Percentiles rank a stretch among this genome's conserved stretches.
phyloP scores from a whole-genome alignment of 2,329 filamentous ascomycete species.

The Neophaeococcomyces aloes region DNA sequence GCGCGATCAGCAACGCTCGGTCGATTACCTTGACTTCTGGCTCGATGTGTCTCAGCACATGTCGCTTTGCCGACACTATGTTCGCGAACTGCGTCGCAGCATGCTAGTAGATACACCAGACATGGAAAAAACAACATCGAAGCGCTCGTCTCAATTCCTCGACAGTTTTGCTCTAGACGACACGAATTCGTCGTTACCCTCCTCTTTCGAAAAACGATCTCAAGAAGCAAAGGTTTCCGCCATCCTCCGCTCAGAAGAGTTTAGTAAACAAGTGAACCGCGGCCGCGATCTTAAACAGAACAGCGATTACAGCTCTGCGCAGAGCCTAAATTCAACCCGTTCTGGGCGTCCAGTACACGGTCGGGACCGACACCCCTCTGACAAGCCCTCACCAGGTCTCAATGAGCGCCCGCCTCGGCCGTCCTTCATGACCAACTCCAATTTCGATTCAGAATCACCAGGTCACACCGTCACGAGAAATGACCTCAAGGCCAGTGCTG shows the following conservation, averaged over 20 bases:
- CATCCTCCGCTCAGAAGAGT: conserved; percentile 57
- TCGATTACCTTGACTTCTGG: conserved; percentile 98
- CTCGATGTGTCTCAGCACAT: conserved; percentile 99
- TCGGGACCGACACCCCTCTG: conserved; percentile 14
- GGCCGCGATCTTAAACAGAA: conserved; percentile 5
- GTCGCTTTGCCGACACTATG: conserved; percentile 90
- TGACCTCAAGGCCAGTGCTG: conserved; percentile 84
- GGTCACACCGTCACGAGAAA: conserved; percentile 74
- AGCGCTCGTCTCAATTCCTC: conserved; percentile 70
- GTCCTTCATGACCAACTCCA: conserved; percentile 53
- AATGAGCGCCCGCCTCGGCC: conserved; percentile 41
- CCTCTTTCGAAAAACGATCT: conserved; percentile 52
- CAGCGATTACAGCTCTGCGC: conserved; percentile 17
- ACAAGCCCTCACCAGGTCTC: conserved; percentile 25
- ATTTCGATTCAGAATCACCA: conserved; percentile 68
- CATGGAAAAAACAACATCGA: conserved; percentile 67
- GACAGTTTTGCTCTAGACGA: conserved; percentile 61
- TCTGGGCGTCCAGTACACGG: conserved; percentile 20
- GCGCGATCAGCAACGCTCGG: conserved; percentile 94
- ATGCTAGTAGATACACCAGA: conserved; percentile 91
- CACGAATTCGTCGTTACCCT: conserved; percentile 34
- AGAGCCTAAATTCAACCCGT: conserved; percentile 38
- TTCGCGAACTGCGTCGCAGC: conserved; percentile 84
- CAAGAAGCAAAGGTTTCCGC: conserved; percentile 86
- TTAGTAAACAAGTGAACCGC: conserved; percentile 27